These are phyloP conservation scores for Pisolithus marmoratus DNA, from an alignment of 768 basidiomycete species.

Conservation along the genomic window DNA sequence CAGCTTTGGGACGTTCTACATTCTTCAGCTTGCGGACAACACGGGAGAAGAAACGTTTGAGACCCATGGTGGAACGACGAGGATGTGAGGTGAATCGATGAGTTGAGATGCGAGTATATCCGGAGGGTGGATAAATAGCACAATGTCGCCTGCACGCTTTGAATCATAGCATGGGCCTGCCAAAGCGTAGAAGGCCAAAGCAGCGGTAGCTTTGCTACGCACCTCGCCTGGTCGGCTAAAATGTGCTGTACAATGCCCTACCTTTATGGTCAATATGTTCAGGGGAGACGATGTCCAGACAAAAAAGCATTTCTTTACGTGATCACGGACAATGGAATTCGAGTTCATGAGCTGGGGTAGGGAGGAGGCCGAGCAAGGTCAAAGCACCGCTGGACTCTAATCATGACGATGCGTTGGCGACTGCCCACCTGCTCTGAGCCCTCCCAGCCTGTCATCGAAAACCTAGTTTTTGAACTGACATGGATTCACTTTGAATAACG, in stretches of 20 bases:
- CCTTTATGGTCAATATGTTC: neutral
- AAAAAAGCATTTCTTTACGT: neutral
- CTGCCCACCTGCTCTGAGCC: no score
- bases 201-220: neutral
- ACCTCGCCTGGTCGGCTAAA: neutral
- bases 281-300: neutral
- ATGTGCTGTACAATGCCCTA: neutral
- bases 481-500: no score
- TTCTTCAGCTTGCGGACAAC: slow-evolving; percentile 1
- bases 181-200: neutral
- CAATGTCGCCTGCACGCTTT: neutral
- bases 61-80: neutral
- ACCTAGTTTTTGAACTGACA: no score
- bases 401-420: no score
- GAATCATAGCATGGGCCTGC: neutral
- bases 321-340: neutral
- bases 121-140: neutral
- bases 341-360: no score
- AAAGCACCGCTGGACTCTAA: neutral
- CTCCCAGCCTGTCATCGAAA: no score
- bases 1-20: neutral
- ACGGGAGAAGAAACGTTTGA: neutral
- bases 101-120: neutral
- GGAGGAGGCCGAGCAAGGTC: neutral
- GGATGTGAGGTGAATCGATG: neutral